A percentile compares a stretch with the other conserved stretches of the same genome.
phyloP scores from a whole-genome alignment of 352 stramenopile genomes.

The Globisporangium yorkense region DNA sequence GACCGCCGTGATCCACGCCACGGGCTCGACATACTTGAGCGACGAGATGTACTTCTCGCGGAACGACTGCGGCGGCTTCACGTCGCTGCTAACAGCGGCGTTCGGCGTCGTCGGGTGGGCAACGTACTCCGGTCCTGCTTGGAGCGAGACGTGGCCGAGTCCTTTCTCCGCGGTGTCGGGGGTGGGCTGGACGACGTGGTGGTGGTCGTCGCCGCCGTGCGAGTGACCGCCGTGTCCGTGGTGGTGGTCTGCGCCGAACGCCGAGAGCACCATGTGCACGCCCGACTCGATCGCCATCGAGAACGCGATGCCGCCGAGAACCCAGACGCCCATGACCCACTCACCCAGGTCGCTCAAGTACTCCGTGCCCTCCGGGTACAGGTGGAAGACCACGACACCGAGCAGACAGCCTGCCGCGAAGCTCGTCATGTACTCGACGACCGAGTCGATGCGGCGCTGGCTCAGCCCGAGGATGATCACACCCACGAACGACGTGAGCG shows the following conservation, averaged over 20 bases:
- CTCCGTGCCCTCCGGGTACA: constrained; percentile 27
- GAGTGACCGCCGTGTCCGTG: constrained; percentile 8
- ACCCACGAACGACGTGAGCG: constrained; percentile 16
- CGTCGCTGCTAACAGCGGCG: background rate
- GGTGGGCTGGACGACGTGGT: background rate
- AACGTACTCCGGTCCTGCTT: background rate
- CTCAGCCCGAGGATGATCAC: constrained; percentile 16
- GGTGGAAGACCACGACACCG: constrained; percentile 32
- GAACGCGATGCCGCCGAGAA: constrained; percentile 22
- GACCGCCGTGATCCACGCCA: constrained; percentile 22
- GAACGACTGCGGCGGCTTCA: constrained; percentile 2
- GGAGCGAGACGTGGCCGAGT: background rate
- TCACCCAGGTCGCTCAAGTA: constrained; percentile 23
- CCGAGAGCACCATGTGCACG: constrained; percentile 19
- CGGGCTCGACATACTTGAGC: constrained; percentile 13
- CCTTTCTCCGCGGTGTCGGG: constrained; percentile 5
- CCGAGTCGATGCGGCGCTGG: constrained; percentile 9
- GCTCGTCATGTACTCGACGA: constrained; percentile 19
- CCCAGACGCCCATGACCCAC: constrained; percentile 25
- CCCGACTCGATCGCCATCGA: constrained; percentile 27
- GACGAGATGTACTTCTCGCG: constrained; percentile 7
- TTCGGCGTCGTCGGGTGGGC: constrained; percentile 3
- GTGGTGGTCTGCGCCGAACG: constrained; percentile 18
- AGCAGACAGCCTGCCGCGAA: constrained; percentile 24
- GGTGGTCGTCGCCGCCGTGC: constrained; percentile 7